Evolutionary conservation across 78 protist genomes (phyloP).

Genomic region (Tieghemostelium lacteum): DNA sequence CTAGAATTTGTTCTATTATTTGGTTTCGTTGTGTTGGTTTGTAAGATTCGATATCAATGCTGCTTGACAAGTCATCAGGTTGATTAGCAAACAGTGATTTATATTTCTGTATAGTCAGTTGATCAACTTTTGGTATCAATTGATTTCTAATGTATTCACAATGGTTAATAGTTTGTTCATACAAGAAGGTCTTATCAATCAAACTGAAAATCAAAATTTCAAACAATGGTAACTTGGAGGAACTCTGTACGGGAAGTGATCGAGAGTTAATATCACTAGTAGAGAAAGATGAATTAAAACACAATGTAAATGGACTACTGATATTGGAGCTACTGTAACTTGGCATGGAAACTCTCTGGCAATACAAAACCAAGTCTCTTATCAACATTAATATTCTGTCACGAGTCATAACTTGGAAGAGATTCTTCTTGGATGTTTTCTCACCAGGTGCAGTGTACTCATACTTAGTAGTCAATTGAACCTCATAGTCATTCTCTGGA

Average conservation of each 20-base stretch:
- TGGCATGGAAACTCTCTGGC: slow-evolving; percentile 57
- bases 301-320: slow-evolving; percentile 28
- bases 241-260: neutral
- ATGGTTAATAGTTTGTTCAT: neutral
- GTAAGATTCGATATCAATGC: neutral
- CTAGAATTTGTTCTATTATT: slow-evolving; percentile 13
- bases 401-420: slow-evolving; percentile 28
- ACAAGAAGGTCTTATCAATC: neutral
- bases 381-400: neutral
- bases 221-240: neutral
- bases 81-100: neutral
- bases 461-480: neutral
- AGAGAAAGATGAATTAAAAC: slow-evolving; percentile 46
- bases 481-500: slow-evolving; percentile 30
- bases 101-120: slow-evolving; percentile 29
- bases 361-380: slow-evolving; percentile 36
- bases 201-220: neutral
- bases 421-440: neutral
- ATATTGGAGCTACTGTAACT: slow-evolving; percentile 1
- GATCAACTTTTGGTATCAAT: neutral
- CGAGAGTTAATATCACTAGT: neutral
- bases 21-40: slow-evolving; percentile 38
- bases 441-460: neutral
- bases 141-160: neutral
- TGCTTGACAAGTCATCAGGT: neutral